Evolutionary conservation across 2,329 filamentous ascomycete genomes (phyloP), one percentile per base, ranked within the genome.

Genomic region (Mycosphaerella arachidis): DNA sequence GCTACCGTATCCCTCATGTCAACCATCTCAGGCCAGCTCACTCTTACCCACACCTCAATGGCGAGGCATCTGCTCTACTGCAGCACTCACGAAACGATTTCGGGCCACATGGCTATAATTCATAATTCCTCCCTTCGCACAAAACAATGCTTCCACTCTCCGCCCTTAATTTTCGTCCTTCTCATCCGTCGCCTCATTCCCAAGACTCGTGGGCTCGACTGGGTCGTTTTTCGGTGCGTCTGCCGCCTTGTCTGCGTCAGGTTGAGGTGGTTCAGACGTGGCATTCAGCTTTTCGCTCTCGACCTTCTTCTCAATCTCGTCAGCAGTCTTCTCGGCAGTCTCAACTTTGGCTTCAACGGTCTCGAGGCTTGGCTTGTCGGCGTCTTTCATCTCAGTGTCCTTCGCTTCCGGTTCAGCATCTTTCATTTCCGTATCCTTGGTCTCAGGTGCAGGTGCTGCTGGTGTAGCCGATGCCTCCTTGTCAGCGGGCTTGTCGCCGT

Each of bases 341-440:
- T 20, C 50, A 13, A 52, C 50, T 6, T 52, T 30, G n/a, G n/a
- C 50, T 10, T 52, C 30, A 5, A 30, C 50, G 3, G 20, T 30
- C 10, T n/a, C 50, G n/a, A 30, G 16, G 12, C 30, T 31, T n/a
- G 50, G 30, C 30, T 60, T 61, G 55, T 70, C 67, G 10, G 64
- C 61, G 35, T 67, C 66, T 12, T 59, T 60, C 51, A 29, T 63
- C 59, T 64, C 64, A 13, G 59, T 60, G 45, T 48, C 53, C 48
- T 63, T 62, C 52, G 63, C 58, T 6, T 48, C 56, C 30, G 62
- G 63, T 46, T 67, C 65, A n/a, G 60, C 66, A 48, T 66, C 65
- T 48, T 64, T 64, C 58, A 68, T 65, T 37, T 67, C 65, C 18
- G 61, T 60, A 18, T 68, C 65, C 53, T 70, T 68, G 8, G 57